Evolutionary conservation across 306 rosid genomes (phyloP), one percentile per base, ranked within the genome.

Genomic region (Dryas drummondii): DNA sequence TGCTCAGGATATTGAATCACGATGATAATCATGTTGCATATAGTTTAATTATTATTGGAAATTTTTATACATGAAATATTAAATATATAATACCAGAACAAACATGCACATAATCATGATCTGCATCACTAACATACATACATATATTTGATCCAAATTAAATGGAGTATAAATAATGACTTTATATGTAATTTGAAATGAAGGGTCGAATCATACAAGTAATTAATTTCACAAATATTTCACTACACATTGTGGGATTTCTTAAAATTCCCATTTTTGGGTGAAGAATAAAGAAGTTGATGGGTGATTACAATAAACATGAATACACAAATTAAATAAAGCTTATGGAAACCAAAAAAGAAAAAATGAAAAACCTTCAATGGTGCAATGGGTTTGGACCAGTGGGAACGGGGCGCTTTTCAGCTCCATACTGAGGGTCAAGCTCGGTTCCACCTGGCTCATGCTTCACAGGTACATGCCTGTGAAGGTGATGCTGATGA

Each of bases 351-450:
- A 26, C 22, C 68, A 80, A 56, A 55, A 58, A 78, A 16, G 42
- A 53, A 52, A 63, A 42, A 55, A 56, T 11, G 17, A 65, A 15
- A 14, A 76, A 81, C 81, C 82, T 76, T 88, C 50, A 91, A 84
- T 94, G 98, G 89, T 94, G 98, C 90, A 94, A 91, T 56, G 98
- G 98, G 65, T 94, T 94, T 86, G 98, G 98, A 78, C 98, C 98
- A 4, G 91, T 90, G 53, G 98, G 98, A 73, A 94, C 96, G 42
- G 88, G 89, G 72, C 98, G 97, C 79, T 82, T 86, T 40, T 94
- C 97, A 1, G 44, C 91, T 54, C 93, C 97, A 62, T 87, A 91
- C 4, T 85, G 89, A 10, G 96, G 96, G 80, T 91, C 96, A 15
- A 91, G 71, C 85, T 86, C 84, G 9, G 60, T 48, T 69, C 42